Conservation (phyloP, 1,284 basidiomycete genomes). For the Papiliotrema terrestris region DNA sequence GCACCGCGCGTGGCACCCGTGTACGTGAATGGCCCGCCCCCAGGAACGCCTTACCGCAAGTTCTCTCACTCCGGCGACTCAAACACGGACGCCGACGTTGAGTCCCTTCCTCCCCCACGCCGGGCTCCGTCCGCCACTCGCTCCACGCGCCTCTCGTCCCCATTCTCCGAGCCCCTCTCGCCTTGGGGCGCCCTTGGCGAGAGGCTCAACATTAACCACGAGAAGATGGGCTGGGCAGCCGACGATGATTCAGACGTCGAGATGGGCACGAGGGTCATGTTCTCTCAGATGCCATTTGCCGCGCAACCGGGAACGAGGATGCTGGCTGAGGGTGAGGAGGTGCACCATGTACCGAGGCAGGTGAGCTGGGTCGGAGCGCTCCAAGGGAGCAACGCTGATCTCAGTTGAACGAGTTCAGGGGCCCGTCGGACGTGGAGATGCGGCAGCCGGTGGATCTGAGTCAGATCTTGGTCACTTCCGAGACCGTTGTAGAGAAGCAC, state of each 20-base stretch:
- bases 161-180: too few relatives aligned
- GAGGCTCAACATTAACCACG: conserved; percentile 25
- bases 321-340: conserved; percentile 14
- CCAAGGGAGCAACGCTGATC: neutral
- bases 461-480: conserved; percentile 21
- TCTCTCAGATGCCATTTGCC: conserved; percentile 17
- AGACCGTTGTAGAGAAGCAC: conserved; percentile 19
- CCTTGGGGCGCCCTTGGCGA: conserved; percentile 32
- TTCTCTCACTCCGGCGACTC: neutral
- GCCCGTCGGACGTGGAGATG: conserved; percentile 15
- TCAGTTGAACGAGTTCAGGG: conserved; percentile 21
- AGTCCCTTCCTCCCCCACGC: neutral
- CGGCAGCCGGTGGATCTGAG: conserved; percentile 16
- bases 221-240: conserved; percentile 9
- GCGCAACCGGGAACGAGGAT: conserved; percentile 18
- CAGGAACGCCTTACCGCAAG: neutral
- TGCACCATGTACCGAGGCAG: conserved; percentile 9
- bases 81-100: neutral
- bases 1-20: conserved; percentile 5
- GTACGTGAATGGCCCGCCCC: conserved; percentile 7
- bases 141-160: too few relatives aligned
- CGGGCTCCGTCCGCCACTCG: neutral
- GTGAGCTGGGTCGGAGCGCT: conserved; percentile 12
- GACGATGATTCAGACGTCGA: conserved; percentile 2
- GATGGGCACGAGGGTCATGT: neutral